These are phyloP conservation scores for Mortierella sp. DNA, from an alignment of 371 early-diverging fungal genomes.

Conservation along the genomic window DNA sequence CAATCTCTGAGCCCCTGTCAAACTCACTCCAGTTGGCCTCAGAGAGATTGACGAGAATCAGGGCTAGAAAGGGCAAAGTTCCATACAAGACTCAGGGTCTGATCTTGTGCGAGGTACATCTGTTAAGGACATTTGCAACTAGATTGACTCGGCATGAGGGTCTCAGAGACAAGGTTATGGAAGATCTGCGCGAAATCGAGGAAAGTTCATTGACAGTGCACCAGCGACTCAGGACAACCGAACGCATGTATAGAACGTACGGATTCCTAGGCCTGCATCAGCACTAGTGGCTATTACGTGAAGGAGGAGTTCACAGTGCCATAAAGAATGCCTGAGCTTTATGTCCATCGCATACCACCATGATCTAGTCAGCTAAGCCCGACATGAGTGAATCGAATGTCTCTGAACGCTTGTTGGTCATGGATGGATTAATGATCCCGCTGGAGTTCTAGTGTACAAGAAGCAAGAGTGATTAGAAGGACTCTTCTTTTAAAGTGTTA, in stretches of 20 bases:
- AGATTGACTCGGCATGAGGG: conserved; percentile 61
- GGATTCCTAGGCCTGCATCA: conserved; percentile 45
- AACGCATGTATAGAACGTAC: conserved; percentile 66
- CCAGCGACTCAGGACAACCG: conserved; percentile 71
- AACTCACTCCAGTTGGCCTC: conserved; percentile 13
- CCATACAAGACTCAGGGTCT: conserved; percentile 77
- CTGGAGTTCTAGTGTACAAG: neutral
- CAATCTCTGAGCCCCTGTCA: conserved; percentile 8
- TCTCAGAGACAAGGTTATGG: conserved; percentile 73
- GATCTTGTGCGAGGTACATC: conserved; percentile 75
- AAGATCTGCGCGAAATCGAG: conserved; percentile 79
- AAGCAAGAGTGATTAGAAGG: neutral
- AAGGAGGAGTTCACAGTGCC: no score
- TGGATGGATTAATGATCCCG: neutral
- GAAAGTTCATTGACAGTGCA: conserved; percentile 62
- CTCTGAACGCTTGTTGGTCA: conserved; percentile 4
- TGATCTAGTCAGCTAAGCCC: neutral
- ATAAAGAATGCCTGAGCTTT: no score
- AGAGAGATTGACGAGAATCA: conserved; percentile 24
- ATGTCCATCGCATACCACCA: no score
- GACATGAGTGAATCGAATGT: conserved; percentile 10
- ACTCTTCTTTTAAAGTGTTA: neutral
- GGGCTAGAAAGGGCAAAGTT: conserved; percentile 54
- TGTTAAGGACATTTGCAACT: conserved; percentile 63
- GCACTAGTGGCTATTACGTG: no score